These are phyloP conservation scores for Leishmania gerbilli DNA, from an alignment of 208 protist genomes.

Conservation along the genomic window DNA sequence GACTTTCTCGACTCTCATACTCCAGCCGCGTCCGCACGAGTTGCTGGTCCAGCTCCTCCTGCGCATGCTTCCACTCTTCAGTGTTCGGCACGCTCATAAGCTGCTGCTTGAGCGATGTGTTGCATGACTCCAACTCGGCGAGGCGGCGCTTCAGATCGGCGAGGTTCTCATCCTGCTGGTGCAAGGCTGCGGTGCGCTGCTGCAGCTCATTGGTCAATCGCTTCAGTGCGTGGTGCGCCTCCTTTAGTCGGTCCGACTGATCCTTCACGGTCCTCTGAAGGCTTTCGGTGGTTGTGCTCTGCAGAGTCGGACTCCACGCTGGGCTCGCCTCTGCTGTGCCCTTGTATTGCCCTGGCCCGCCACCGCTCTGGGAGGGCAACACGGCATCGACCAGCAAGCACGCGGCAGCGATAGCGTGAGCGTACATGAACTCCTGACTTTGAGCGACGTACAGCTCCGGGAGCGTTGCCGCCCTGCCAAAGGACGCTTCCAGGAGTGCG, in stretches of 20 bases:
- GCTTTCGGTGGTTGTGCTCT: background rate
- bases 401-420: constrained; percentile 17
- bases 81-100: constrained; percentile 49
- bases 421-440: constrained; percentile 4
- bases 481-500: background rate
- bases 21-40: constrained; percentile 46
- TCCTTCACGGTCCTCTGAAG: constrained; percentile 25
- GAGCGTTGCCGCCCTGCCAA: background rate
- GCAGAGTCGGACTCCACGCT: background rate
- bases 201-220: constrained; percentile 28
- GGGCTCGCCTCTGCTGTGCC: background rate
- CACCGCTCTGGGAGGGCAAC: background rate
- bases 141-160: constrained; percentile 43
- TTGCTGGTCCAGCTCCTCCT: constrained; percentile 53
- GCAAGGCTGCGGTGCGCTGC: constrained; percentile 41
- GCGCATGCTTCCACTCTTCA: constrained; percentile 58
- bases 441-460: background rate
- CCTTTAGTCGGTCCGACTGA: constrained; percentile 47
- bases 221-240: constrained; percentile 39
- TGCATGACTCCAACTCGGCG: constrained; percentile 28
- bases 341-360: background rate
- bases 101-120: constrained; percentile 26
- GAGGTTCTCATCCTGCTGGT: constrained; percentile 46
- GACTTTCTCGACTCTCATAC: constrained; percentile 48
- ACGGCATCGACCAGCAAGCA: constrained; percentile 10